phyloP scores from a whole-genome alignment of 345 rosid species.

The Angophora floribunda region DNA sequence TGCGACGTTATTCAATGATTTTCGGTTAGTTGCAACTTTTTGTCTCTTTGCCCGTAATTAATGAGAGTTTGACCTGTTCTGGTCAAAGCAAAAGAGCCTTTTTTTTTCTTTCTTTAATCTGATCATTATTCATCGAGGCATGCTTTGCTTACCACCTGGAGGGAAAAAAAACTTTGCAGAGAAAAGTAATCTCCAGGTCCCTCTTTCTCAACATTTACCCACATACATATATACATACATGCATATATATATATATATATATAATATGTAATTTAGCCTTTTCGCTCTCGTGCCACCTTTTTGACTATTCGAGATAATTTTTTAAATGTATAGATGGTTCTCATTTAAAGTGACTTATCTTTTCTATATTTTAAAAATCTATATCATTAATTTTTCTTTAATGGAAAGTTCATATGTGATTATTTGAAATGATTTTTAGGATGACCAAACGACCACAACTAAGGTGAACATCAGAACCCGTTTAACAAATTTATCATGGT shows the following conservation, averaged over 20 bases:
- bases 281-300: background rate
- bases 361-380: background rate
- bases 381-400: background rate
- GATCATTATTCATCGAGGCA: slow-evolving; percentile 1
- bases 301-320: background rate
- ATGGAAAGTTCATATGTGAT: background rate
- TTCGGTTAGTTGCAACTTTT: background rate
- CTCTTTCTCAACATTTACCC: background rate
- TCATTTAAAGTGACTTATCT: background rate
- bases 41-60: background rate
- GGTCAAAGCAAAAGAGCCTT: background rate
- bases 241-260: too few species aligned
- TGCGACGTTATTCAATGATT: background rate
- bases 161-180: background rate
- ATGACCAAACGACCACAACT: background rate
- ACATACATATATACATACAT: too few species aligned
- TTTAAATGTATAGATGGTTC: background rate
- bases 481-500: background rate
- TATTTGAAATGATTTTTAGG: background rate
- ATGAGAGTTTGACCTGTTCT: background rate
- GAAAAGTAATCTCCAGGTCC: background rate
- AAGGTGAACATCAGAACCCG: background rate
- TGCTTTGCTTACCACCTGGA: slow-evolving; percentile 16
- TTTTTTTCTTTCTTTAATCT: background rate
- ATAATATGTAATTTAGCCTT: background rate